Conservation (phyloP, 2,329 filamentous ascomycete species). For the Cercospora citrullina region DNA sequence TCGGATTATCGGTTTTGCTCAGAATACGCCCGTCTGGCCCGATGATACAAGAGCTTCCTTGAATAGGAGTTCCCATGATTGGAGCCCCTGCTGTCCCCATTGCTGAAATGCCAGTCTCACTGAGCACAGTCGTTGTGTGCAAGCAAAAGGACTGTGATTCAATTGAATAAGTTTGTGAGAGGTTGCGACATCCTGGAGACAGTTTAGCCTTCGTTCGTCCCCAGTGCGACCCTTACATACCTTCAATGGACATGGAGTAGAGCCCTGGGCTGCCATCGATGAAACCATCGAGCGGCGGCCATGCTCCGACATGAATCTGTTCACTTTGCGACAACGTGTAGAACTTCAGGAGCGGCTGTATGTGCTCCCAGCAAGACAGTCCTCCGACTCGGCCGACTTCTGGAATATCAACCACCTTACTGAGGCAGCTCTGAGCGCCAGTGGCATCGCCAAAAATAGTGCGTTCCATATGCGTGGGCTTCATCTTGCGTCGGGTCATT, state of each 20-base stretch:
- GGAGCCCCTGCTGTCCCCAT: conserved; percentile 47
- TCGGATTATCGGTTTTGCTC: conserved; percentile 41
- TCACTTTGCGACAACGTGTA: conserved; percentile 44
- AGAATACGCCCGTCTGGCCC: conserved; percentile 55
- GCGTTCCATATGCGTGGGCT: conserved; percentile 48
- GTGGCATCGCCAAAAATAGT: conserved; percentile 46
- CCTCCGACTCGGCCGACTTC: conserved; percentile 40
- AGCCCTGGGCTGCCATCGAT: conserved; percentile 36
- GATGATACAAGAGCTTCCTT: conserved; percentile 54
- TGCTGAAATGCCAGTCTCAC: conserved; percentile 45
- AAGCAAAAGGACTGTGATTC: conserved; percentile 45
- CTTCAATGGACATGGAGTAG: conserved; percentile 43
- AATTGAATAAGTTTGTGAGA: conserved; percentile 58
- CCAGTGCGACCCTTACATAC: conserved; percentile 13
- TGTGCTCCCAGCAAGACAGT: conserved; percentile 46
- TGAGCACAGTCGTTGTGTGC: conserved; percentile 40
- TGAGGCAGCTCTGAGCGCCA: conserved; percentile 35
- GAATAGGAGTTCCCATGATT: conserved; percentile 45
- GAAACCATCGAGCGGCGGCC: conserved; percentile 42
- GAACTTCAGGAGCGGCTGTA: conserved; percentile 46
- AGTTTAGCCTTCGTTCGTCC: conserved; percentile 12
- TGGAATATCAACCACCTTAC: conserved; percentile 39
- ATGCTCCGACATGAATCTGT: conserved; percentile 45
- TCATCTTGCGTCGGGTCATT: conserved; percentile 45
- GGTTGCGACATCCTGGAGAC: conserved; percentile 41